Percentiles rank a stretch among this genome's conserved stretches.
Evolutionary conservation across 805 yeast species (phyloP).

Genomic region (Metschnikowia aberdeeniae): DNA sequence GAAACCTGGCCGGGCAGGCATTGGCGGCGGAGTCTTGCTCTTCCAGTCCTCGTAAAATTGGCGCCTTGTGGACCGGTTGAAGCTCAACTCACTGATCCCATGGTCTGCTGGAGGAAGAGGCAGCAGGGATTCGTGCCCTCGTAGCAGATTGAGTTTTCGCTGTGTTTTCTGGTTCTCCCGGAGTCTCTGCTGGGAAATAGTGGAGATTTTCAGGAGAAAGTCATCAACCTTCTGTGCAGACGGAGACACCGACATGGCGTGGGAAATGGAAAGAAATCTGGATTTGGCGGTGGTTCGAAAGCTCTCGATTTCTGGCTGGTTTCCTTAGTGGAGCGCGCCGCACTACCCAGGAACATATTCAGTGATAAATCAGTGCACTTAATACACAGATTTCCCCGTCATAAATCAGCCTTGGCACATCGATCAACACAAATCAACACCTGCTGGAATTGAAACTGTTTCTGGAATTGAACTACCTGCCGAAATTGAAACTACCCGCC

Average conservation of each 20-base stretch:
- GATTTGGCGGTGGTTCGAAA: neutral
- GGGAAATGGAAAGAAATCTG: neutral
- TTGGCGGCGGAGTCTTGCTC: slow-evolving; percentile 14
- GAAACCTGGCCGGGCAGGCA: slow-evolving; percentile 9
- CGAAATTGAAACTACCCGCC: no score
- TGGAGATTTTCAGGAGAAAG: slow-evolving; percentile 33
- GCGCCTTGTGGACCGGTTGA: slow-evolving; percentile 15
- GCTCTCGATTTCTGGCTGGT: neutral
- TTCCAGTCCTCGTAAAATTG: slow-evolving; percentile 7
- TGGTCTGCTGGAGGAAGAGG: neutral
- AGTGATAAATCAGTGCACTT: no score
- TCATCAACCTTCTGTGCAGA: slow-evolving; percentile 35
- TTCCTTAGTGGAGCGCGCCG: no score
- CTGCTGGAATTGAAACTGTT: no score
- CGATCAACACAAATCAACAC: no score
- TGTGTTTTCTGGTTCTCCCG: slow-evolving; percentile 34
- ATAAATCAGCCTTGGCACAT: no score
- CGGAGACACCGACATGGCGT: slow-evolving; percentile 20
- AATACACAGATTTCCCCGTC: no score
- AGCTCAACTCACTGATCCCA: slow-evolving; percentile 14
- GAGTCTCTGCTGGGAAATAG: slow-evolving; percentile 32
- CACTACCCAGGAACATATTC: no score
- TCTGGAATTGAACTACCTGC: no score
- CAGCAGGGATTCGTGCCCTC: slow-evolving; percentile 8
- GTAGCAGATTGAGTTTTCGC: slow-evolving; percentile 28